Conservation (phyloP, 495 filamentous ascomycete species). For the Chaetomium tenue region DNA sequence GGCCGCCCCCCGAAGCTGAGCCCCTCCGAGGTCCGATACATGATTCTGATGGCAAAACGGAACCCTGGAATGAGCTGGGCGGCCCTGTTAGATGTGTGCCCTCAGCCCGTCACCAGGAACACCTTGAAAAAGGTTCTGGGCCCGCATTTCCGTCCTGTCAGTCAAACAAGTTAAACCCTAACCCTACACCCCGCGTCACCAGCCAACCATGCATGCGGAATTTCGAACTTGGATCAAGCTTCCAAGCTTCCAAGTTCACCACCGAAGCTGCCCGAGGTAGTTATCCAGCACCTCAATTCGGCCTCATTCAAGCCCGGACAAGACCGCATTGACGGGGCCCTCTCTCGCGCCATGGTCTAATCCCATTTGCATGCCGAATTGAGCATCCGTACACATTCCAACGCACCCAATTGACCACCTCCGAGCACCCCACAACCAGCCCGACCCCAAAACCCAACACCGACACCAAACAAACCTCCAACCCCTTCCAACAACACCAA, state of each 20-base stretch:
- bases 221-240: neutral
- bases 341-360: constrained; percentile 2
- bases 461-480: neutral
- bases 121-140: no score
- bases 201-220: constrained; percentile 3
- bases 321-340: neutral
- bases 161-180: constrained; percentile 3
- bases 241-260: constrained; percentile 6
- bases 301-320: neutral
- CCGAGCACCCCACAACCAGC: neutral
- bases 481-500: neutral
- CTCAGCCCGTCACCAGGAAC: no score
- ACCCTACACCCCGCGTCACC: neutral
- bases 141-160: no score
- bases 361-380: neutral
- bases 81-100: no score
- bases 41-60: no score
- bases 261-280: neutral
- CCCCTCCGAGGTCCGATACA: no score
- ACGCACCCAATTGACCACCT: neutral
- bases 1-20: no score
- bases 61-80: no score
- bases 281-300: neutral
- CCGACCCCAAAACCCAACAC: neutral
- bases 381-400: constrained; percentile 4